Percentiles rank a stretch among this genome's conserved stretches.
Evolutionary conservation across 768 basidiomycete genomes (phyloP).

Genomic region (Boletus eberwhitei): DNA sequence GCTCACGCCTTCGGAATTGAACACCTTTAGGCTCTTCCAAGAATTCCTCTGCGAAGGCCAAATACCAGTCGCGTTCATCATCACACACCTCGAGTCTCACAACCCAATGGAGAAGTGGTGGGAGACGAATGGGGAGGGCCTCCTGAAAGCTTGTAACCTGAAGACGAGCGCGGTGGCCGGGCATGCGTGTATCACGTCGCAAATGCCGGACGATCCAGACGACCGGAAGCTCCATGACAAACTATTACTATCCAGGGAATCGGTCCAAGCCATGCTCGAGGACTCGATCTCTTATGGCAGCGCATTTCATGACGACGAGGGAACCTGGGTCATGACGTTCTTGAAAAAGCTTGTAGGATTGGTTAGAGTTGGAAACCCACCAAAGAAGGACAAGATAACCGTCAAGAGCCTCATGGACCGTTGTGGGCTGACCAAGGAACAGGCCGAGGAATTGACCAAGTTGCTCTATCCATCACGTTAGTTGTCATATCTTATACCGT

Average conservation of each 20-base stretch:
- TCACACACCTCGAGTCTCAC: slow-evolving; percentile 37
- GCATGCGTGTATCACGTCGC: slow-evolving; percentile 31
- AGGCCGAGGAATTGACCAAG: slow-evolving; percentile 19
- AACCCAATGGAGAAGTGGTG: slow-evolving; percentile 33
- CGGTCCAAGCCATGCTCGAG: slow-evolving; percentile 19
- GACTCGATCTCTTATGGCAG: slow-evolving; percentile 19
- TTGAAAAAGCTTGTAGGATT: slow-evolving; percentile 19
- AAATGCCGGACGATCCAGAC: not conserved
- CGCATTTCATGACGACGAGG: slow-evolving; percentile 13
- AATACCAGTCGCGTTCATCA: slow-evolving; percentile 38
- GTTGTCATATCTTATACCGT: not conserved
- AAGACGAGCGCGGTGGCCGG: slow-evolving; percentile 15
- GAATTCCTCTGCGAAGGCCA: slow-evolving; percentile 37
- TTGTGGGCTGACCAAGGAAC: slow-evolving; percentile 16
- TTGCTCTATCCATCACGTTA: slow-evolving; percentile 6
- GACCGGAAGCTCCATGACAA: slow-evolving; percentile 5
- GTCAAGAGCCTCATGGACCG: slow-evolving; percentile 10
- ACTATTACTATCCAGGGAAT: slow-evolving; percentile 11
- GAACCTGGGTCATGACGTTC: slow-evolving; percentile 23
- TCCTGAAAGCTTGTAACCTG: slow-evolving; percentile 11
- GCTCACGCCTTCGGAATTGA: slow-evolving; percentile 25
- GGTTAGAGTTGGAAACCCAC: slow-evolving; percentile 4
- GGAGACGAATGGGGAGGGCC: slow-evolving; percentile 16
- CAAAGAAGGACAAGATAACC: slow-evolving; percentile 9
- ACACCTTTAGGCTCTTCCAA: slow-evolving; percentile 35